Percentiles rank a stretch among this genome's conserved stretches.
Conservation (phyloP, 2,329 filamentous ascomycete species). For the Diaporthe capsici region DNA sequence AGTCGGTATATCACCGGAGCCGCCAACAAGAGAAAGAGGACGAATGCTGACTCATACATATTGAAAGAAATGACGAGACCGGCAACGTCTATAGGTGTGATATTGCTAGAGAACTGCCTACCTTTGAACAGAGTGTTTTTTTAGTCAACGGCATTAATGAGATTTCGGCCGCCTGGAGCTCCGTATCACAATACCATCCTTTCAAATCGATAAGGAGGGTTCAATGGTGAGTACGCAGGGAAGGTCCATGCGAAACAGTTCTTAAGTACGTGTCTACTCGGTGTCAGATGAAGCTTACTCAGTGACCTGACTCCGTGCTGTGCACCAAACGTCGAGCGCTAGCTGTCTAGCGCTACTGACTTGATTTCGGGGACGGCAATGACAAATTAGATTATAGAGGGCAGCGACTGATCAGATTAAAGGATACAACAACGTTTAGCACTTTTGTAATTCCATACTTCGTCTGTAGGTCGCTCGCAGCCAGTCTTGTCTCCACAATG, state of each 20-base stretch:
- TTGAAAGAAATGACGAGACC: neutral
- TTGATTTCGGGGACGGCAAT: neutral
- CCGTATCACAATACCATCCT: neutral
- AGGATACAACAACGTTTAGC: neutral
- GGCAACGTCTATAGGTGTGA: neutral
- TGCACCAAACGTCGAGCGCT: conserved; percentile 10
- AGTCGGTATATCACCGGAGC: conserved; percentile 12
- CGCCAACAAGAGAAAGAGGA: neutral
- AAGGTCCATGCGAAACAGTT: conserved; percentile 5
- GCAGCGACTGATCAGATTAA: neutral
- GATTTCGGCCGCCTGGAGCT: neutral
- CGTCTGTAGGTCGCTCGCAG: neutral
- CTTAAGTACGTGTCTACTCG: conserved; percentile 22
- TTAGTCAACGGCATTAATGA: neutral
- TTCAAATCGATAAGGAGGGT: neutral
- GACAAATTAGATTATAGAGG: neutral
- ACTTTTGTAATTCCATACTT: neutral
- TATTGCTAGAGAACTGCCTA: neutral
- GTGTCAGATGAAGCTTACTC: conserved; percentile 18
- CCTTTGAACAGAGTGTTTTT: neutral
- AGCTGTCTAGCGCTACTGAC: conserved; percentile 5
- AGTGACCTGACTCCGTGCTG: conserved; percentile 20
- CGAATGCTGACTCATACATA: conserved; percentile 13
- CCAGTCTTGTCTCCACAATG: neutral
- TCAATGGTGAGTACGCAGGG: neutral